Conservation (phyloP, 768 basidiomycete species). For the Phanerodontia chrysosporium region DNA sequence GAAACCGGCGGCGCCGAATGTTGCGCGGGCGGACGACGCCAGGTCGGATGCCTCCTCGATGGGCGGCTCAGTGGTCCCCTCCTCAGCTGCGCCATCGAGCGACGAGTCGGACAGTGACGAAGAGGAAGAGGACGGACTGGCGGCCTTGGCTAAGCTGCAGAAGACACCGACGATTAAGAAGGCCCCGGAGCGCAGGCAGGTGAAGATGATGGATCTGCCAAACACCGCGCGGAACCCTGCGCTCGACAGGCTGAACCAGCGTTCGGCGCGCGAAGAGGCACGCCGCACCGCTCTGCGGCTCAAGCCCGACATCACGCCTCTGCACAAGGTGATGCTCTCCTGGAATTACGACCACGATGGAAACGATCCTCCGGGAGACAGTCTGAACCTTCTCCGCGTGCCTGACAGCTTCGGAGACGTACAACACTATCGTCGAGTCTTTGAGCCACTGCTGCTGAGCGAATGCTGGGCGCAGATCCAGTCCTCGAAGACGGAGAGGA, state of each 20-base stretch:
- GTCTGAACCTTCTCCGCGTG: constrained; percentile 36
- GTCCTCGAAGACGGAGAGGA: constrained; percentile 65
- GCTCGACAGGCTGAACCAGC: constrained; percentile 40
- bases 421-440: constrained; percentile 64
- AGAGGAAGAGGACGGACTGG: constrained; percentile 40
- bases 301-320: constrained; percentile 75
- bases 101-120: constrained; percentile 43
- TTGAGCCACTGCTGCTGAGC: constrained; percentile 80
- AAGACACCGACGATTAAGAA: constrained; percentile 58
- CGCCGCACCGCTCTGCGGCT: constrained; percentile 63
- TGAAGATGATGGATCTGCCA: constrained; percentile 59
- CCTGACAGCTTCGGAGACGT: constrained; percentile 65
- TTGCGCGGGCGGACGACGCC: not conserved
- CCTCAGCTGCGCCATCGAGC: constrained; percentile 19
- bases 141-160: constrained; percentile 54
- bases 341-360: constrained; percentile 81
- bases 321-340: constrained; percentile 74
- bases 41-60: not conserved
- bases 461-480: constrained; percentile 90
- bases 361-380: constrained; percentile 54
- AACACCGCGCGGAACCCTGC: constrained; percentile 37
- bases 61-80: constrained; percentile 6
- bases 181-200: constrained; percentile 52
- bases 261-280: constrained; percentile 43
- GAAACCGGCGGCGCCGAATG: too few species aligned